Evolutionary conservation across 495 filamentous ascomycete species (phyloP), one percentile per base, ranked within the genome.

Genomic region (Xylaria flabelliformis): DNA sequence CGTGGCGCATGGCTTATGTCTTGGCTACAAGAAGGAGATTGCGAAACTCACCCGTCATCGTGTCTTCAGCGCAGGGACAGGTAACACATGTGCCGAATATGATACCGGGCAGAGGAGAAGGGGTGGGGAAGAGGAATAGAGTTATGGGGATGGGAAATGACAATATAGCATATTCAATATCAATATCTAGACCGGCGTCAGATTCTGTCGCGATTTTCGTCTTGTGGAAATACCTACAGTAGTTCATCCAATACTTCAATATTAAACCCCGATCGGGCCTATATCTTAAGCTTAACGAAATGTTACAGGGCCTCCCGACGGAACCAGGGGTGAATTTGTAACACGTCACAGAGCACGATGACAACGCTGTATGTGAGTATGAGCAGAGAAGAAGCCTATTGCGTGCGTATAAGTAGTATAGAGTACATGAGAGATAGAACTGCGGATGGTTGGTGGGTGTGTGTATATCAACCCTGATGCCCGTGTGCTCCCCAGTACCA

Each of bases 11-110:
- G 59, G 26, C 42, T 71, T 39, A 55, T 55, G 46, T 64, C 39
- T 64, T 26, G 68, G 69, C 59, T 64, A 53, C 62, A 61, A 70
- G 58, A 70, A 70, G 44, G 58, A 64, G 59, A 64, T 69, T 70
- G 58, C 56, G 44, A 53, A 64, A 46, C 68, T 53, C 50, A 62
- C 66, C 42, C 46, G 56, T 39, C 51, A 59, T 50, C 29, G 44
- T 48, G 17, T 36, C 26, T 55, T 17, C 50, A 41, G 46, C 32
- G 24, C 42, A 21, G 50, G 29, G 34, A 21, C 59, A 5, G 59
- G n/a, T n/a, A 63, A 36, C 53, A 56, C 55, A 29, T 32, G 55
- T 17, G 19, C 12, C 26, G 13, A 19, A 29, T 58, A 58, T 15
- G 53, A 34, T 17, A 32, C 26, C 26, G 55, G 48, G 48, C 46